phyloP scores from a whole-genome alignment of 805 yeast genomes.

The Teunomyces aglyptinius region DNA sequence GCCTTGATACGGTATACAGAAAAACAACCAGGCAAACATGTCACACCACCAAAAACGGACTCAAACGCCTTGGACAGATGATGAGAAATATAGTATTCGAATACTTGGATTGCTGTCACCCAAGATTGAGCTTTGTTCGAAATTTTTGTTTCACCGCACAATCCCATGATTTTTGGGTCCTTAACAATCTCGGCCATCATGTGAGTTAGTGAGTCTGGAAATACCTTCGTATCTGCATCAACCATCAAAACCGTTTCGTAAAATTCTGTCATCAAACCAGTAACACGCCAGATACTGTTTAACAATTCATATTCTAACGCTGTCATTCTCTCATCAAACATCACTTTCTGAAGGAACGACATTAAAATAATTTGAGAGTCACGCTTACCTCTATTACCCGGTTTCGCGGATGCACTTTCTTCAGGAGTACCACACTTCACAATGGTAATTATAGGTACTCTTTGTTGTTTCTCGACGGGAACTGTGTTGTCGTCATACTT shows the following conservation, averaged over 20 bases:
- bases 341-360: constrained; percentile 84
- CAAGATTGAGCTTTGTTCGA: constrained; percentile 78
- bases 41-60: constrained; percentile 91
- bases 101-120: constrained; percentile 93
- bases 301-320: constrained; percentile 79
- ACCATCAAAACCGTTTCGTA: constrained; percentile 88
- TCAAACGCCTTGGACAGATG: constrained; percentile 94
- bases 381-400: constrained; percentile 96
- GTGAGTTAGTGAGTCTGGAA: constrained; percentile 83
- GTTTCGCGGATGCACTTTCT: constrained; percentile 62
- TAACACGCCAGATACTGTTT: constrained; percentile 71
- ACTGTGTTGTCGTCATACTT: constrained; percentile 75
- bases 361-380: constrained; percentile 89
- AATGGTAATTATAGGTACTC: constrained; percentile 74
- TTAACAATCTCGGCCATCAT: constrained; percentile 88
- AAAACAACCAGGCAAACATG: constrained; percentile 95
- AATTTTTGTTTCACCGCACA: constrained; percentile 93
- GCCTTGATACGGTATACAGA: constrained; percentile 88
- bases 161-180: constrained; percentile 85
- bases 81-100: constrained; percentile 89
- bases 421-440: constrained; percentile 88
- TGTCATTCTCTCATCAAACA: constrained; percentile 93
- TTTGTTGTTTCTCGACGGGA: constrained; percentile 77
- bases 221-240: constrained; percentile 90
- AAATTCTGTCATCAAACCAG: constrained; percentile 80